These are phyloP conservation scores for Ogataea trehalophila DNA, from an alignment of 805 yeast genomes.

Conservation along the genomic window DNA sequence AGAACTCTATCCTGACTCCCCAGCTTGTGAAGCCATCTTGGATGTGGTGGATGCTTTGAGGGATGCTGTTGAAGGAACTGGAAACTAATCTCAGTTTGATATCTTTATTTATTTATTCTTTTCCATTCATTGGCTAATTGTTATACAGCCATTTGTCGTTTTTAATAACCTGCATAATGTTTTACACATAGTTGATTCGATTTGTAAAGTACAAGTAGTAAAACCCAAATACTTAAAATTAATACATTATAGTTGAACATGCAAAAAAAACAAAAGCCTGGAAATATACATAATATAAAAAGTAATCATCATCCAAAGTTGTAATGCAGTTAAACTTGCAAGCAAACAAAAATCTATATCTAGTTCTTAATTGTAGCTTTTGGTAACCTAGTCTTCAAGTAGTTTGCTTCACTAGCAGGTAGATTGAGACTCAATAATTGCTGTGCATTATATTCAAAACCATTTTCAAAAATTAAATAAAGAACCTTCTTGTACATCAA, in stretches of 20 bases:
- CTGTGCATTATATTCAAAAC: slow-evolving; percentile 26
- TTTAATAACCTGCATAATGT: no score
- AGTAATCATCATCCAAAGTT: no score
- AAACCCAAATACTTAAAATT: no score
- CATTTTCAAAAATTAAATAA: slow-evolving; percentile 32
- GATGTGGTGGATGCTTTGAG: slow-evolving; percentile 73
- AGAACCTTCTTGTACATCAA: slow-evolving; percentile 49
- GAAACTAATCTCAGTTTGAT: background rate
- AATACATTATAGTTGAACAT: no score
- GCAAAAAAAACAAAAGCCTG: no score
- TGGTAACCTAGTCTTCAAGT: slow-evolving; percentile 25
- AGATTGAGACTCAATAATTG: slow-evolving; percentile 36
- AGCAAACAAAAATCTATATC: background rate
- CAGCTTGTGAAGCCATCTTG: slow-evolving; percentile 82
- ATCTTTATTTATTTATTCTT: background rate
- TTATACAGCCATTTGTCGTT: no score
- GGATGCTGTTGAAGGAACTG: slow-evolving; percentile 31
- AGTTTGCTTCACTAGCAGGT: slow-evolving; percentile 42
- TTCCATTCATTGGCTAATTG: background rate
- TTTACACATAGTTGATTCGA: no score
- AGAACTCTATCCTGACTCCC: slow-evolving; percentile 83
- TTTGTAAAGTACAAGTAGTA: no score
- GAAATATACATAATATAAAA: no score
- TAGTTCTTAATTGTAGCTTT: background rate
- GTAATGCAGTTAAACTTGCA: no score